Percentiles rank a stretch among this genome's conserved stretches.
phyloP scores from a whole-genome alignment of 192 early-diverging fungal genomes.

The Chytriomyces hyalinus region DNA sequence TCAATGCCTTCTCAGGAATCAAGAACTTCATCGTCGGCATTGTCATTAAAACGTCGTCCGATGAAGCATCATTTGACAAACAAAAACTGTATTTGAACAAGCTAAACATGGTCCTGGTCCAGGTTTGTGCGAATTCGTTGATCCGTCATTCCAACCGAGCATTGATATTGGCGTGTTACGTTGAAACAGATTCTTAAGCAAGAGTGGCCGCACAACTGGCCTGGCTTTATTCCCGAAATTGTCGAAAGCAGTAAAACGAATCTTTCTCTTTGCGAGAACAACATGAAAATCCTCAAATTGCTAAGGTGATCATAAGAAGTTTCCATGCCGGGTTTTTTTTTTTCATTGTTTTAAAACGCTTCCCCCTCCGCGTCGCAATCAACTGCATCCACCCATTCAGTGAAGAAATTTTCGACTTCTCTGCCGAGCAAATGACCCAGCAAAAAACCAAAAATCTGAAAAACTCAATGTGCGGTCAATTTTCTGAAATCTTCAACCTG shows the following conservation, averaged over 20 bases:
- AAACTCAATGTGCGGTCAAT: slow-evolving; percentile 93
- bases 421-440: slow-evolving; percentile 98
- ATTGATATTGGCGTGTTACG: background rate
- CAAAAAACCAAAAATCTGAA: slow-evolving; percentile 92
- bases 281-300: slow-evolving; percentile 98
- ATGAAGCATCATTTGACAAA: slow-evolving; percentile 76
- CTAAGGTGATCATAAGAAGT: slow-evolving; percentile 68
- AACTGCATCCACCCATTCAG: slow-evolving; percentile 46
- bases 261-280: slow-evolving; percentile 96
- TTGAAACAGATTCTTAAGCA: slow-evolving; percentile 89
- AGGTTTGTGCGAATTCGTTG: slow-evolving; percentile 59
- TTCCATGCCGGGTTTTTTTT: background rate
- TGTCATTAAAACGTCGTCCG: slow-evolving; percentile 89
- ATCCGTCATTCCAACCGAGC: background rate
- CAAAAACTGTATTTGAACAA: slow-evolving; percentile 86
- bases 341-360: background rate
- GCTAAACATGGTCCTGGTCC: slow-evolving; percentile 96
- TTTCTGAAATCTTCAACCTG: slow-evolving; percentile 92
- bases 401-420: slow-evolving; percentile 99
- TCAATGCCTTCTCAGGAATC: slow-evolving; percentile 68
- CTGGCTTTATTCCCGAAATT: slow-evolving; percentile 97
- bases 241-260: slow-evolving; percentile 92
- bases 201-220: slow-evolving; percentile 99
- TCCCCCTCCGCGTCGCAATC: slow-evolving; percentile 3
- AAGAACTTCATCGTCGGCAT: slow-evolving; percentile 93